Evolutionary conservation across 2,329 filamentous ascomycete species (phyloP).

Genomic region (Neonectria neomacrospora): DNA sequence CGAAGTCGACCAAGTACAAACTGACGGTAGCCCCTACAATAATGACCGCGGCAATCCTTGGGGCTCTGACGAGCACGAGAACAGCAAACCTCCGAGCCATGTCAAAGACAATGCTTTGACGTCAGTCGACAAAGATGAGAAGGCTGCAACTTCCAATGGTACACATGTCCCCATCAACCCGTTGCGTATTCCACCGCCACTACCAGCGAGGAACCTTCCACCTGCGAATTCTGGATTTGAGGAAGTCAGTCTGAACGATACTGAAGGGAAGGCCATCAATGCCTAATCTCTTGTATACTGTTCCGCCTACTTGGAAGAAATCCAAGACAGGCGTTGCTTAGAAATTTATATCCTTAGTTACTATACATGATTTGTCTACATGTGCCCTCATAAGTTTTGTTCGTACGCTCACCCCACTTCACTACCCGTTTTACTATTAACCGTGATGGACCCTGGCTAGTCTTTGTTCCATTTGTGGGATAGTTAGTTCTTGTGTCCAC

Average conservation of each 20-base stretch:
- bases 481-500: too few species aligned
- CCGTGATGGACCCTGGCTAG: too few species aligned
- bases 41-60: conserved; percentile 6
- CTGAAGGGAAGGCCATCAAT: neutral
- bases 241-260: conserved; percentile 5
- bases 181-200: conserved; percentile 15
- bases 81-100: neutral
- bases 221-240: conserved; percentile 4
- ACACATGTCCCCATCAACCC: too few species aligned
- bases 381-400: too few species aligned
- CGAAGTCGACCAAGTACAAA: conserved; percentile 1
- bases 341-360: too few species aligned
- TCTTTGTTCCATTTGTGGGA: too few species aligned
- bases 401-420: too few species aligned
- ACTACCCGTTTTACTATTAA: too few species aligned
- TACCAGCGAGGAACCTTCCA: conserved; percentile 24
- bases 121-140: conserved; percentile 11
- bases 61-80: conserved; percentile 9
- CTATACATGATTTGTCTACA: too few species aligned
- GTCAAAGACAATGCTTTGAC: conserved; percentile 4
- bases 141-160: conserved; percentile 3
- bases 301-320: neutral
- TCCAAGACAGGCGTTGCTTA: too few species aligned
- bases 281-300: neutral
- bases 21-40: conserved; percentile 8